phyloP scores from a whole-genome alignment of 106 monocot genomes.

The Allium sativum region DNA sequence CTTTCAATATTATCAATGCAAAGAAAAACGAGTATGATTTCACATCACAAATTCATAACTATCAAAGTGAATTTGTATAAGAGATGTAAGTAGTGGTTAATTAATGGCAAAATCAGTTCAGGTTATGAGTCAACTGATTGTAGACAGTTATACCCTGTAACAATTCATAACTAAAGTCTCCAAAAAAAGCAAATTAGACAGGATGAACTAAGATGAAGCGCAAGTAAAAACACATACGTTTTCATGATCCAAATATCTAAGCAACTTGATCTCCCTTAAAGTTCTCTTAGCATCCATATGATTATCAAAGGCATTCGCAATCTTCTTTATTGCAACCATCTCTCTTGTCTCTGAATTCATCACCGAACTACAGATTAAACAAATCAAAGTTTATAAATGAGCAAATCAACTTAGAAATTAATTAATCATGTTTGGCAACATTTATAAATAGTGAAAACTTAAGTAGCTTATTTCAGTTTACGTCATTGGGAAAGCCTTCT shows the following conservation, averaged over 20 bases:
- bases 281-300: conserved; percentile 64
- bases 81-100: not conserved
- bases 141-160: no score
- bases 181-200: not conserved
- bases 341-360: conserved; percentile 59
- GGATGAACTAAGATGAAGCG: not conserved
- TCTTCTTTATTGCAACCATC: conserved; percentile 72
- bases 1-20: no score
- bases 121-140: not conserved
- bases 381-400: no score
- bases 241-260: conserved; percentile 70
- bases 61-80: not conserved
- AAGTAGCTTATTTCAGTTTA: no score
- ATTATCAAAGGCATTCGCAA: conserved; percentile 67
- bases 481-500: no score
- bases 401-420: no score
- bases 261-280: conserved; percentile 57
- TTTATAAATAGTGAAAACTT: no score
- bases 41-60: not conserved
- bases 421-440: no score
- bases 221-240: conserved; percentile 23
- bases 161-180: not conserved
- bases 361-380: conserved; percentile 25
- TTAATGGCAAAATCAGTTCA: not conserved
- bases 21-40: no score